Base-by-base conservation (phyloP, 306 rosid species). In the Hippophae rhamnoides region DNA sequence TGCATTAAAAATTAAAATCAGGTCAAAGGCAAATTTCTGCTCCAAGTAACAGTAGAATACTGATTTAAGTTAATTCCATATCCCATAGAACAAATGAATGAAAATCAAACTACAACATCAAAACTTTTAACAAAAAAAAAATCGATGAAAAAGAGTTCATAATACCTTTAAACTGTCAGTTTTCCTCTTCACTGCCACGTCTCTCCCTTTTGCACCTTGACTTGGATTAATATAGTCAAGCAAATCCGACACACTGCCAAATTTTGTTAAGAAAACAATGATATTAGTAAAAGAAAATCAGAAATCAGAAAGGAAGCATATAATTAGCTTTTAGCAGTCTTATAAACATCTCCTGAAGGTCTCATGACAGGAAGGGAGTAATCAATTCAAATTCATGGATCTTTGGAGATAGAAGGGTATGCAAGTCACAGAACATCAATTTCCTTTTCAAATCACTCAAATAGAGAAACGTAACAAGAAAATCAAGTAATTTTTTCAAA, bases 181-280 rank as follows among this genome's bases (percentile, higher is more conserved):
- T 80, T 79, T 87, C 76, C 93, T 85, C 86, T 78, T 92, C 54
- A 76, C 64, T 51, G 85, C 78, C 9, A 63, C 79, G 72, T 85
- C 89, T 71, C 87, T 81, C 54, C 86, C 98, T 73, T 82, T 81
- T 60, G 81, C 76, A 71, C 78, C 87, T 41, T 92, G 80, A 74
- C 68, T 78, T 51, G 96, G 98, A 77, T 75, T 87, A 52, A 92
- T 92, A 76, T 92, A 92, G 81, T 92, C 98, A 46, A 92, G 98
- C 81, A 92, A 79, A 75, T 92, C 98, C 6, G 98, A 92, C 56
- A 92, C 98, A 64, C 98, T 92, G 85, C 68, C 66, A 79, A 63
- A 61, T 69, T 70, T 63, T 46, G 7, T 6, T 57, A 13, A 23
- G 44, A 47, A 23, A 27, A 54, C 13, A 42, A 6, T 54, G 61